Base-by-base conservation (phyloP, 768 basidiomycete genomes). In the Kwoniella sp. region DNA sequence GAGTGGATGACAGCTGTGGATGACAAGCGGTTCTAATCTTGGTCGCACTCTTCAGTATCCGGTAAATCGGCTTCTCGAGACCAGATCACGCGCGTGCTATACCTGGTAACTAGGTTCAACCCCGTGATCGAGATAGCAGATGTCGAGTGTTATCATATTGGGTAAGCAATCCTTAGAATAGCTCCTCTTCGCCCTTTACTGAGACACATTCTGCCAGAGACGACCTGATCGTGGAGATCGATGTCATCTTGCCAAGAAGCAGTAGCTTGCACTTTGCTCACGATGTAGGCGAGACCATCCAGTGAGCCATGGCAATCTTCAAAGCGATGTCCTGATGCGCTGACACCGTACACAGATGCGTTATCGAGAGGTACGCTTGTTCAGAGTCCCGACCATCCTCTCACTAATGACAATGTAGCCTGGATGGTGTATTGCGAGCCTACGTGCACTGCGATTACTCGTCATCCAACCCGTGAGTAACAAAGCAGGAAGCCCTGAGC, bases 81-180 rank as follows among this genome's bases (percentile, higher is more conserved):
- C 47, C 67, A 71, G 45, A 46, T 69, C 39, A 69, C 67, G 3
- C 34, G 69, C 27, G 65, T 77, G 26, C 60, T 77, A 1, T 77
- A 77, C 42, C 67, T 77, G 19, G 71, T 75, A 32, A 71, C 73
- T 3, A 58, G 77, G 5, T 77, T 77, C 67, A 70, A 69, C 34
- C 73, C 75, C 2, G 69, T 76, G 5, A 56, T 74, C 17, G 68
- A 65, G 33, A 73, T 71, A 17, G 64, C 67, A 3, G 73, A 73
- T 56, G 63, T 75, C 3, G 70, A 71, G 20, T 67, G 75, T 47
- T 77, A 76, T 61, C 69, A 75, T 51, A 69, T 73, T 10, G 77
- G 77, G 76, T 53, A 55, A 62, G 50, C 27, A 58, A 22, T 23
- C 6, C 12, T 27, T 59, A 69, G 41, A 45, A 12, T 33, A 17